These are phyloP conservation scores for Coix lacrymajobi DNA, from an alignment of 176 grass and related monocot genomes.

Conservation along the genomic window DNA sequence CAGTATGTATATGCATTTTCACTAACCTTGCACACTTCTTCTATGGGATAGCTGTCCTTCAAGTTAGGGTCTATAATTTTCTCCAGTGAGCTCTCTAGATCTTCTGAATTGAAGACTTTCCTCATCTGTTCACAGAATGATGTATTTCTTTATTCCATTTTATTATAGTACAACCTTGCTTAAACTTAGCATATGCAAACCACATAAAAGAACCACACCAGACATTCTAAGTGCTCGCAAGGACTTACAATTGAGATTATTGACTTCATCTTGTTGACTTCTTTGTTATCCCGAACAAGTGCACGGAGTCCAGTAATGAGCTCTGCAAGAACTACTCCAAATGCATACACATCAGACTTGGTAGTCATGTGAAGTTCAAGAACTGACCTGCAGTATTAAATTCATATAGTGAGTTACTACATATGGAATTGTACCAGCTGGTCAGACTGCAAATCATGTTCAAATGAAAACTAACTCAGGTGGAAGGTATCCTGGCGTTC, in stretches of 20 bases:
- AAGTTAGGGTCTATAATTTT: conserved; percentile 44
- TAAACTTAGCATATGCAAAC: background rate
- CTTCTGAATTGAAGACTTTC: conserved; percentile 36
- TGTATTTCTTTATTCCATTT: background rate
- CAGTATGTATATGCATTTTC: background rate
- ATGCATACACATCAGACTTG: conserved; percentile 66
- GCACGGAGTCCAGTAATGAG: conserved; percentile 54
- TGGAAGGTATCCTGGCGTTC: conserved; percentile 72
- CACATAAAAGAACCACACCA: background rate
- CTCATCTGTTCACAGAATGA: conserved; percentile 44
- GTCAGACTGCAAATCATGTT: background rate
- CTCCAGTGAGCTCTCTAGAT: conserved; percentile 38
- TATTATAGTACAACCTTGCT: background rate
- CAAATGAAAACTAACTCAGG: conserved; percentile 48
- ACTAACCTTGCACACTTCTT: conserved; percentile 55
- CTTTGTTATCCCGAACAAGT: conserved; percentile 54
- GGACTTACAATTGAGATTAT: conserved; percentile 44
- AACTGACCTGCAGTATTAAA: conserved; percentile 39
- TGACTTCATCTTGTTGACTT: conserved; percentile 50
- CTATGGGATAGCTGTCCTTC: conserved; percentile 44
- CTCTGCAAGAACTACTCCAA: conserved; percentile 68
- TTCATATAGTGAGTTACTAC: background rate
- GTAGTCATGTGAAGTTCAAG: conserved; percentile 68
- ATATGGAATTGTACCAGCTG: background rate
- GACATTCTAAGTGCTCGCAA: background rate